Evolutionary conservation across 345 rosid species (phyloP).

Genomic region (Cardiospermum halicacabum): DNA sequence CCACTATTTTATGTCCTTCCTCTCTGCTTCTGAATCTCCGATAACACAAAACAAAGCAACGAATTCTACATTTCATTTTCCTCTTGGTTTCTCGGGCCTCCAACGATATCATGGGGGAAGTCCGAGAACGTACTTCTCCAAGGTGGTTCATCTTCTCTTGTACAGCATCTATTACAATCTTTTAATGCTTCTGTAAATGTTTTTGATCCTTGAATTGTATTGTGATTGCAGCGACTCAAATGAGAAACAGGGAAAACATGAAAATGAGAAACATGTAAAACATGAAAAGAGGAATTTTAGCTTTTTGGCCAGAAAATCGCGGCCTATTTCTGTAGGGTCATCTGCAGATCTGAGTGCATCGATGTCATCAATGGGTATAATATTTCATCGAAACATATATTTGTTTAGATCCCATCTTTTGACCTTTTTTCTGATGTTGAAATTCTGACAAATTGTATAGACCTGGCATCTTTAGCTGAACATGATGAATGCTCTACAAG

Average conservation of each 20-base stretch:
- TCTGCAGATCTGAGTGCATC: slow-evolving; percentile 41
- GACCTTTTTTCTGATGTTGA: not conserved
- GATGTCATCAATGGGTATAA: slow-evolving; percentile 40
- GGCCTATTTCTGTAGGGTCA: slow-evolving; percentile 48
- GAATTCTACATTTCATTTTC: not conserved
- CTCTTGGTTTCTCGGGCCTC: slow-evolving; percentile 11
- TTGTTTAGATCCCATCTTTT: not conserved
- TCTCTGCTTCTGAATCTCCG: not conserved
- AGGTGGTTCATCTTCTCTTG: slow-evolving; percentile 1
- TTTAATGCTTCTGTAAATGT: too few relatives aligned
- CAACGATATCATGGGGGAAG: slow-evolving; percentile 16
- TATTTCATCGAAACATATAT: not conserved
- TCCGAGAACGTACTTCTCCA: slow-evolving; percentile 7
- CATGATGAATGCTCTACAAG: slow-evolving; percentile 11
- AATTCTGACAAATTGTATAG: slow-evolving; percentile 19
- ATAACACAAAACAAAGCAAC: not conserved
- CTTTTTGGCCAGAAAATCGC: slow-evolving; percentile 26
- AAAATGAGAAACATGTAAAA: too few relatives aligned
- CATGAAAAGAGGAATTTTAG: slow-evolving; percentile 22
- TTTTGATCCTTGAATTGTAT: too few relatives aligned
- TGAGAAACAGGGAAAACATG: too few relatives aligned
- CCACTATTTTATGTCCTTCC: slow-evolving; percentile 18
- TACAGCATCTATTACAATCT: too few relatives aligned
- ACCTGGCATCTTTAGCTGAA: slow-evolving; percentile 22
- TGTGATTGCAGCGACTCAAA: too few relatives aligned